Evolutionary conservation across 2,329 filamentous ascomycete species (phyloP), one percentile per base, ranked within the genome.

Genomic region (Colletotrichum sp.): DNA sequence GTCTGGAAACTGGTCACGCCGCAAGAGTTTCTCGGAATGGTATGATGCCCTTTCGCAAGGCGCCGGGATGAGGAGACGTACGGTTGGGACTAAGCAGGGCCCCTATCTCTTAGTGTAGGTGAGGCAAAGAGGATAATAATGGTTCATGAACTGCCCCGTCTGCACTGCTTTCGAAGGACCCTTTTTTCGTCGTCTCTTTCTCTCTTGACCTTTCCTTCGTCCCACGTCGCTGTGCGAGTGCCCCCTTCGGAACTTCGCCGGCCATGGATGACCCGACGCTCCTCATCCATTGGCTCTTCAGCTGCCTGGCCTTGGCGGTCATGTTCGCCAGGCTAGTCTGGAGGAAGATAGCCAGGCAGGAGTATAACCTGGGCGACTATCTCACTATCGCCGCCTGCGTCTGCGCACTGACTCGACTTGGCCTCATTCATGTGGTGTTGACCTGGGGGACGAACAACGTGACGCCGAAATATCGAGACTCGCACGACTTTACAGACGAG

Each of bases 371-470:
- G 13, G 78, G 76, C 52, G 80, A 81, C 65, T 81, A 74, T 63
- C 65, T 80, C 68, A 80, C 77, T 34, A 85, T 88, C 84, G 87
- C 85, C 69, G 82, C 83, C 10, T 85, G 84, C 71, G 30, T 87
- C 55, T 83, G 79, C 61, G 78, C 74, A 10, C 28, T 81, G 52
- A 74, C 76, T 2, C 74, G 80, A 8, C 66, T 81, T 6, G 79
- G 77, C 6, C 68, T 84, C 18, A 81, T 84, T 32, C 81, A 84
- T 65, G 81, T 85, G 21, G 82, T 84, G 61, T 71, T 84, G 55
- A 79, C 81, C 38, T 84, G 83, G 83, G 83, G 83, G 38, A 85
- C 81, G 7, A 83, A 81, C 78, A 85, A 83, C 69, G 79, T 85
- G 65, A 69, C 82, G 7, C 34, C 62, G 10, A 71, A 70, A 13